Evolutionary conservation across 768 basidiomycete species (phyloP).

Genomic region (Sutorius australiensis): DNA sequence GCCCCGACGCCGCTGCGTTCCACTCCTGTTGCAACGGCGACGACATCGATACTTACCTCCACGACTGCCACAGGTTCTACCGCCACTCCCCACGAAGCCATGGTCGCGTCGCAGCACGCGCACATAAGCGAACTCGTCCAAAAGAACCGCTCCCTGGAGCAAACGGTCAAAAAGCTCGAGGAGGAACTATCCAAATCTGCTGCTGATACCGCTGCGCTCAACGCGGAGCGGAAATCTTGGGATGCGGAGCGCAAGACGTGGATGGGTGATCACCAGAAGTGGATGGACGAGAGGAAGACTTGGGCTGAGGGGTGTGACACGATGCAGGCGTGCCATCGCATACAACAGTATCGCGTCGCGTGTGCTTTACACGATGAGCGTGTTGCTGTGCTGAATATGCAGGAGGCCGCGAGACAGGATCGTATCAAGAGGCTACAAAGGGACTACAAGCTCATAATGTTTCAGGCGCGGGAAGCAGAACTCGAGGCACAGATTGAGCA

Average conservation of each 20-base stretch:
- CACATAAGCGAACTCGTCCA: conserved; percentile 76
- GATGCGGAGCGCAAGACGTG: conserved; percentile 27
- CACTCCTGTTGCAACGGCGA: conserved; percentile 15
- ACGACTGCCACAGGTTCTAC: conserved; percentile 28
- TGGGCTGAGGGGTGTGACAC: conserved; percentile 65
- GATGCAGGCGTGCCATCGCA: conserved; percentile 58
- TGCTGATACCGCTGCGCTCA: conserved; percentile 32
- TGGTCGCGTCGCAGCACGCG: conserved; percentile 57
- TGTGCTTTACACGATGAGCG: conserved; percentile 55
- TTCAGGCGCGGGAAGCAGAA: conserved; percentile 59
- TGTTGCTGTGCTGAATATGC: conserved; percentile 47
- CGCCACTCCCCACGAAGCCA: conserved; percentile 38
- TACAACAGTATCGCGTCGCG: conserved; percentile 57
- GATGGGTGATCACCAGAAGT: conserved; percentile 33
- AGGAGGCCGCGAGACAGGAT: conserved; percentile 52
- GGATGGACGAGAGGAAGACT: conserved; percentile 49
- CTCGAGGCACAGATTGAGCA: conserved; percentile 51
- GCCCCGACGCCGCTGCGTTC: conserved; percentile 21
- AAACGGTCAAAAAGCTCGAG: conserved; percentile 51
- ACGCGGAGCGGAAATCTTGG: conserved; percentile 36
- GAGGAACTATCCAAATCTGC: conserved; percentile 42
- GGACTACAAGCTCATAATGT: conserved; percentile 65
- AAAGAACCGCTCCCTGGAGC: conserved; percentile 61
- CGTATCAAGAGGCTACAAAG: conserved; percentile 57
- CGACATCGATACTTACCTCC: conserved; percentile 26